phyloP scores from a whole-genome alignment of 176 grass and related monocot species.

The Zizania latifolia region DNA sequence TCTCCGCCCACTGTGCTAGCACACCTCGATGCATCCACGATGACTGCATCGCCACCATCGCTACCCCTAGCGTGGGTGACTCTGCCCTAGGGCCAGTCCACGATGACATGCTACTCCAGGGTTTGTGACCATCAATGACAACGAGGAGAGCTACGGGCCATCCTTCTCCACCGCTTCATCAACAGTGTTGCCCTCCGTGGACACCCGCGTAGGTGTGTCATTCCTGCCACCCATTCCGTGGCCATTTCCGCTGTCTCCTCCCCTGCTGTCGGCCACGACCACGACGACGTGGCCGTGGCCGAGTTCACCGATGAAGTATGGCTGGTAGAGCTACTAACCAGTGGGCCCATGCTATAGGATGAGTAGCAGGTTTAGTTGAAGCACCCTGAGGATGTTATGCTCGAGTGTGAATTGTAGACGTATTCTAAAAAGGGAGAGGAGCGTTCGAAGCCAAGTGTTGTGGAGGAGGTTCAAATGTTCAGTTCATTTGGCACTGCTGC shows the following conservation, averaged over 20 bases:
- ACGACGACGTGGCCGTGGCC: background rate
- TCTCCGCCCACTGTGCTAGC: no score
- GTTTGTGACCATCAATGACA: slow-evolving; percentile 66
- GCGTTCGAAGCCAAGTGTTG: slow-evolving; percentile 31
- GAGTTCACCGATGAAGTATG: slow-evolving; percentile 37
- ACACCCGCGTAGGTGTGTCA: slow-evolving; percentile 40
- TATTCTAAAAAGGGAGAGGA: slow-evolving; percentile 18
- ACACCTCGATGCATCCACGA: no score
- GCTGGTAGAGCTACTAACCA: slow-evolving; percentile 33
- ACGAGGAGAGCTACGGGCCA: slow-evolving; percentile 89
- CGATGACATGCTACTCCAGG: background rate
- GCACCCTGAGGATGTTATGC: slow-evolving; percentile 27
- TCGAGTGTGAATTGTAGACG: slow-evolving; percentile 34
- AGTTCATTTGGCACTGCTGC: slow-evolving; percentile 36
- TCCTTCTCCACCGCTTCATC: slow-evolving; percentile 73
- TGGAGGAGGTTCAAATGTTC: slow-evolving; percentile 53
- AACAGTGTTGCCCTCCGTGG: slow-evolving; percentile 77
- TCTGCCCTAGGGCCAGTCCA: no score
- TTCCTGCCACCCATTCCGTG: slow-evolving; percentile 33
- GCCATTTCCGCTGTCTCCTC: slow-evolving; percentile 16
- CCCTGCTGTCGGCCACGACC: background rate
- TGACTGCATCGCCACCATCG: no score
- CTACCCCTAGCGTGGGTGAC: no score
- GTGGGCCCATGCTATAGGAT: no score
- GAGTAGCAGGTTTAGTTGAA: slow-evolving; percentile 42